Evolutionary conservation across 176 grass and related monocot genomes (phyloP).

Genomic region (Musa acuminata): DNA sequence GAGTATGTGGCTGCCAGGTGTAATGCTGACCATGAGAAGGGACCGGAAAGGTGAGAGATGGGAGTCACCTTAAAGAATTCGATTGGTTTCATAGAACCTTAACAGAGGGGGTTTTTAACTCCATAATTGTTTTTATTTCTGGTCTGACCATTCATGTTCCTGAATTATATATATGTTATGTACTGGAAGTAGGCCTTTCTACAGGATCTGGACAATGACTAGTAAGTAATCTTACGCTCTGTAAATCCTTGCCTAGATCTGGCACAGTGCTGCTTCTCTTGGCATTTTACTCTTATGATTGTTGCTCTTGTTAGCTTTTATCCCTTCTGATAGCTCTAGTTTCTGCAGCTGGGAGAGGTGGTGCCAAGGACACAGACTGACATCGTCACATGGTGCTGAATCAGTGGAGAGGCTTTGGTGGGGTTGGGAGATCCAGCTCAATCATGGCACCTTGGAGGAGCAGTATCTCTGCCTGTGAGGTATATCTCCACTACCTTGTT

Average conservation of each 20-base stretch:
- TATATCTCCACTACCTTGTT: too few species aligned
- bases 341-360: background rate
- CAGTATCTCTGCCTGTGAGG: too few species aligned
- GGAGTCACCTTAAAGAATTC: background rate
- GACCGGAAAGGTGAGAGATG: background rate
- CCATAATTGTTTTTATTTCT: background rate
- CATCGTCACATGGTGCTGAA: too few species aligned
- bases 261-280: background rate
- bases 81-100: background rate
- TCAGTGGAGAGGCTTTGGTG: too few species aligned
- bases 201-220: too few species aligned
- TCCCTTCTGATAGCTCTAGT: too few species aligned
- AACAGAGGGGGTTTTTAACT: background rate
- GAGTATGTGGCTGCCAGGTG: too few species aligned
- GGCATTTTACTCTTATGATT: slow-evolving; percentile 29
- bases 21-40: background rate
- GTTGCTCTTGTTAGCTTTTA: background rate
- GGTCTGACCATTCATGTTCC: too few species aligned
- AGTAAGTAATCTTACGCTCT: background rate
- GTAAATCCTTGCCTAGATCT: background rate
- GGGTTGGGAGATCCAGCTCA: too few species aligned
- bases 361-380: background rate
- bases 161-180: background rate
- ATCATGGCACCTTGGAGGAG: too few species aligned
- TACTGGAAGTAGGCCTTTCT: background rate